phyloP scores from a whole-genome alignment of 202 grass and related monocot genomes.

The Musa balbisiana region DNA sequence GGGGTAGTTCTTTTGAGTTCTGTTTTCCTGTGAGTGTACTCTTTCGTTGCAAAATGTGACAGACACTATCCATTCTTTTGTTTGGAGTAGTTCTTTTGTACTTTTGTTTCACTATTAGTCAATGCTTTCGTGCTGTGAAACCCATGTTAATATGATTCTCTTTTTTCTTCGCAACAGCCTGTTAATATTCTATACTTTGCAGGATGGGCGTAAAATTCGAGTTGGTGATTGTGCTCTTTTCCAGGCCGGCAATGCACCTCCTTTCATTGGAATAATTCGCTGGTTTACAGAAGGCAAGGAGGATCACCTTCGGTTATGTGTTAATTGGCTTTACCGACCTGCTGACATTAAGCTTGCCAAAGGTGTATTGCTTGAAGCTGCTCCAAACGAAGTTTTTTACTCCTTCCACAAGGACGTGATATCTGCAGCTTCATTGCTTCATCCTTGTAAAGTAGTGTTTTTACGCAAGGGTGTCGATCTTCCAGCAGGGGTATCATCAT shows the following conservation, averaged over 20 bases:
- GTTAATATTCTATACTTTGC: conserved; percentile 12
- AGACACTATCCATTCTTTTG: not conserved
- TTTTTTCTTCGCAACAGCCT: not conserved
- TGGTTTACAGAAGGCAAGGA: conserved; percentile 38
- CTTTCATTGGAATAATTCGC: conserved; percentile 63
- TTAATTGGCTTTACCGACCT: conserved; percentile 72
- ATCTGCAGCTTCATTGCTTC: conserved; percentile 57
- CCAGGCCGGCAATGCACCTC: conserved; percentile 43
- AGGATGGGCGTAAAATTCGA: conserved; percentile 58
- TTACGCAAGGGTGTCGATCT: conserved; percentile 49
- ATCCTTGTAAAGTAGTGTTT: conserved; percentile 76
- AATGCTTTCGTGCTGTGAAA: not conserved
- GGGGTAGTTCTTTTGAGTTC: not conserved
- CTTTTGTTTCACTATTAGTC: not conserved
- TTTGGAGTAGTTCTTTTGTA: not conserved
- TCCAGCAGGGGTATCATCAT: conserved; percentile 56
- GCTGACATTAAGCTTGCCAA: conserved; percentile 57
- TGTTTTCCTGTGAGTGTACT: not conserved
- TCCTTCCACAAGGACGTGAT: conserved; percentile 64
- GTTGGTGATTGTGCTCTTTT: conserved; percentile 64
- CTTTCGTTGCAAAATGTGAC: not conserved
- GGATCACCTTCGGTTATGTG: conserved; percentile 39
- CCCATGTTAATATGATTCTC: not conserved
- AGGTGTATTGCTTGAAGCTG: conserved; percentile 39
- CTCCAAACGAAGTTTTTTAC: conserved; percentile 68